Conservation (phyloP, 768 basidiomycete genomes). For the Rhodotorula sphaerocarpa region DNA sequence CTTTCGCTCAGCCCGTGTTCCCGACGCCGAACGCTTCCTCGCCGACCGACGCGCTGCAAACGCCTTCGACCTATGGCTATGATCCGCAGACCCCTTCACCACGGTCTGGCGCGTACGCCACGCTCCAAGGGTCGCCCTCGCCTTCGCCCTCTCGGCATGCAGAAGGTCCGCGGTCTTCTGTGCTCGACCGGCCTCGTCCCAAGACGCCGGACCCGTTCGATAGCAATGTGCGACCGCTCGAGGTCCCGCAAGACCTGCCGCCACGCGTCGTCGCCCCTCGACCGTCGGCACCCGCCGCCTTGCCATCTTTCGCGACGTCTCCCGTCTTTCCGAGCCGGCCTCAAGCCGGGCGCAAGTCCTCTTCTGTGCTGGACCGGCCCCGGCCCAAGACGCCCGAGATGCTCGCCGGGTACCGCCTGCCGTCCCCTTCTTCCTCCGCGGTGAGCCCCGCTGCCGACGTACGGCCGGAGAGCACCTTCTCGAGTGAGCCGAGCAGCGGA, state of each 20-base stretch:
- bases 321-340: not conserved
- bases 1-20: not conserved
- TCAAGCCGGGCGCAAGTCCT: not conserved
- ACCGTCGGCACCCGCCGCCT: not conserved
- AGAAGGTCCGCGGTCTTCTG: not conserved
- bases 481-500: not conserved
- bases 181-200: conserved; percentile 22
- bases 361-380: conserved; percentile 8
- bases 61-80: not conserved
- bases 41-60: not conserved
- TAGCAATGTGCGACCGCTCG: not conserved
- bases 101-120: not conserved
- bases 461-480: not conserved
- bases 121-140: not conserved
- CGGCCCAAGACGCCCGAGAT: conserved; percentile 12
- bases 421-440: not conserved
- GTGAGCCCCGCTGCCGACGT: not conserved
- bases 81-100: too few species aligned
- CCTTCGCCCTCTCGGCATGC: not conserved
- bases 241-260: too few species aligned
- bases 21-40: not conserved
- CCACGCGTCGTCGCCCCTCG: not conserved
- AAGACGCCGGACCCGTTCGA: conserved; percentile 9
- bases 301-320: not conserved
- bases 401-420: not conserved